phyloP scores from a whole-genome alignment of 1,284 basidiomycete species.

The Polyporus tsugae region DNA sequence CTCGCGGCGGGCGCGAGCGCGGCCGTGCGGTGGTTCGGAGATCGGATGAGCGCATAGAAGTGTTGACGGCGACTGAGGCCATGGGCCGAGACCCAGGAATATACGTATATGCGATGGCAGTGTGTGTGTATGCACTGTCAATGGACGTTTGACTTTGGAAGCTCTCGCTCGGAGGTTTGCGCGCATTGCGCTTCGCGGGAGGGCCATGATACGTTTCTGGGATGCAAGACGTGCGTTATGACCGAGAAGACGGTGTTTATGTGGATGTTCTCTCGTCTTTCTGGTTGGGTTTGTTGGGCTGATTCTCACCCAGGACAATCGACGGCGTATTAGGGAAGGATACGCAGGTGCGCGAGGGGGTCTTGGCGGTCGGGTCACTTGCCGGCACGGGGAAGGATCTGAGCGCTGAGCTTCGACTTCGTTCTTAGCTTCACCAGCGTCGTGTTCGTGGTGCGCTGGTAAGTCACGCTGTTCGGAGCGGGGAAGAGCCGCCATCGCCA shows the following conservation, averaged over 20 bases:
- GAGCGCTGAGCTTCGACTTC: not conserved
- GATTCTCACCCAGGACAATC: not conserved
- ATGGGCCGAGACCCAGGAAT: not conserved
- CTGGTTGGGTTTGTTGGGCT: not conserved
- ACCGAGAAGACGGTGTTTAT: not conserved
- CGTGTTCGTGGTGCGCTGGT: not conserved
- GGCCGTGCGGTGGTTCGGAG: constrained; percentile 57
- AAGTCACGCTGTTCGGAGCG: not conserved
- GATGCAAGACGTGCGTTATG: no score
- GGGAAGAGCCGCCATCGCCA: not conserved
- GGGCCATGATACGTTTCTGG: no score
- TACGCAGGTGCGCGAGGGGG: not conserved
- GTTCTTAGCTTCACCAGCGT: not conserved
- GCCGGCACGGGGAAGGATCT: not conserved
- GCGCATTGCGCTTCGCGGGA: not conserved
- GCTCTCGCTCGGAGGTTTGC: no score
- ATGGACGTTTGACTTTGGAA: not conserved
- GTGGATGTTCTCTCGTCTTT: not conserved
- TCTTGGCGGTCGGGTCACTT: not conserved
- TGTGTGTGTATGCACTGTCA: not conserved
- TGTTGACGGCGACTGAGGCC: no score
- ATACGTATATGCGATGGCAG: not conserved
- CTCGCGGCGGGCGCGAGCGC: constrained; percentile 57
- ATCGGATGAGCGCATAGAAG: constrained; percentile 30
- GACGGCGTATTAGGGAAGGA: not conserved